Evolutionary conservation across 108 stramenopile genomes (phyloP).

Genomic region (Stephanodiscus triporus): DNA sequence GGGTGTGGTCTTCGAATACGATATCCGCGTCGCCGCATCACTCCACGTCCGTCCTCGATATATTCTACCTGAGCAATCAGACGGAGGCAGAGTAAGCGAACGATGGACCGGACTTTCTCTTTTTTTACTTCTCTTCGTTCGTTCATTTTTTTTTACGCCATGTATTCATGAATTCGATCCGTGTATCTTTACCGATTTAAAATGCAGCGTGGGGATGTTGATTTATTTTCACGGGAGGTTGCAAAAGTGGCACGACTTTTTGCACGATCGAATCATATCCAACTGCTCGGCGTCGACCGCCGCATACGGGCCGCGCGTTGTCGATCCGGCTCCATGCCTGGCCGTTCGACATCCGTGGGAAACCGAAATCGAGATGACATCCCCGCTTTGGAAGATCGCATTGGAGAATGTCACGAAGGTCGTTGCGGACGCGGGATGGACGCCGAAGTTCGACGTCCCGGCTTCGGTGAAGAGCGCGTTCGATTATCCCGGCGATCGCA

Average conservation of each 20-base stretch:
- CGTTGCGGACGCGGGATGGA: slow-evolving; percentile 30
- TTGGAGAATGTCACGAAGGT: slow-evolving; percentile 32
- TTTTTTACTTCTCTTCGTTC: background rate
- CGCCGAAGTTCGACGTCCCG: slow-evolving; percentile 34
- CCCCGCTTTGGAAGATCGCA: slow-evolving; percentile 39
- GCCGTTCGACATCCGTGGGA: slow-evolving; percentile 60
- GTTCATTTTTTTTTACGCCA: no score
- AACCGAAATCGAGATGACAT: slow-evolving; percentile 45
- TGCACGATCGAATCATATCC: slow-evolving; percentile 22
- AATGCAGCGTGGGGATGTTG: slow-evolving; percentile 31
- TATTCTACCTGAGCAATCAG: slow-evolving; percentile 52
- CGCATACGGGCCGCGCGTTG: background rate
- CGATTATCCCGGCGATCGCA: slow-evolving; percentile 49
- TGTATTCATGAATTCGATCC: no score
- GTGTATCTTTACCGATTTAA: no score
- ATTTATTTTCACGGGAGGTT: slow-evolving; percentile 27
- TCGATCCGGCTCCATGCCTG: slow-evolving; percentile 19
- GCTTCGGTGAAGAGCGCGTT: slow-evolving; percentile 39
- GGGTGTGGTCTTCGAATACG: slow-evolving; percentile 41
- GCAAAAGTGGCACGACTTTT: slow-evolving; percentile 34
- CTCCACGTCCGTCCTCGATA: slow-evolving; percentile 40
- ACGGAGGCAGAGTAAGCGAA: slow-evolving; percentile 23
- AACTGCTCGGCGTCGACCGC: slow-evolving; percentile 22
- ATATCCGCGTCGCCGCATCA: slow-evolving; percentile 46
- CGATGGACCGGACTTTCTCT: background rate